Conservation (phyloP, 2,329 filamentous ascomycete species). For the Diaporthe sp. region DNA sequence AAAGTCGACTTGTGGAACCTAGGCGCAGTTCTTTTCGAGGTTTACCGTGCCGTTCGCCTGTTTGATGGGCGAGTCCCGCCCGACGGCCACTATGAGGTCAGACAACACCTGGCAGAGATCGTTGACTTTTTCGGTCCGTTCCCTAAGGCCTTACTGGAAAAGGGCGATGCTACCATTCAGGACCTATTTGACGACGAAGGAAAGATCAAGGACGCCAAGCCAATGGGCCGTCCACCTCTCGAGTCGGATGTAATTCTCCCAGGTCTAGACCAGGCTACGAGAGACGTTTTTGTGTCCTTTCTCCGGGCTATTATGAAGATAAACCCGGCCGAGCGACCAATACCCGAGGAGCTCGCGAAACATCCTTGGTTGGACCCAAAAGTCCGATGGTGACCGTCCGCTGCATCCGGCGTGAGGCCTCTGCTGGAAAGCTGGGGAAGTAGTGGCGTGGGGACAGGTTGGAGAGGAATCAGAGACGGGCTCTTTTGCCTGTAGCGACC, state of each 20-base stretch:
- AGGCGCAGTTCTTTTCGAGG: conserved; percentile 37
- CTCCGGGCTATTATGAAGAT: conserved; percentile 10
- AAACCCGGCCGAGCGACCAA: neutral
- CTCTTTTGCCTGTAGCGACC: neutral
- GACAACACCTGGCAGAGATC: conserved; percentile 12
- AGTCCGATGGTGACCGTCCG: neutral
- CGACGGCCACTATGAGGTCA: conserved; percentile 11
- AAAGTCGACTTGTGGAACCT: conserved; percentile 40
- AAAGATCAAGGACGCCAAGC: neutral
- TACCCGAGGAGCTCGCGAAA: neutral
- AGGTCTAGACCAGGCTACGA: neutral
- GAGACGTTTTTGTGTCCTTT: neutral
- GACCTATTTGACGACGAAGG: conserved; percentile 17
- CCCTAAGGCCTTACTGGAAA: neutral
- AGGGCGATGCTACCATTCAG: neutral
- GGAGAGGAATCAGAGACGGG: no score
- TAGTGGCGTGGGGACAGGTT: no score
- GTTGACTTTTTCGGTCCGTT: conserved; percentile 15
- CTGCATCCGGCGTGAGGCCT: no score
- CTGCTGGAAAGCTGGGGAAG: no score
- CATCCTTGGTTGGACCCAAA: conserved; percentile 7
- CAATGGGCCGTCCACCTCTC: neutral
- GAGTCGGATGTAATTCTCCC: conserved; percentile 5
- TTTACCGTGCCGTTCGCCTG: neutral
- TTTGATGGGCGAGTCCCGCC: conserved; percentile 3